Percentiles rank a stretch among this genome's conserved stretches.
Conservation (phyloP, 1,284 basidiomycete genomes). For the Leccinum fallax region DNA sequence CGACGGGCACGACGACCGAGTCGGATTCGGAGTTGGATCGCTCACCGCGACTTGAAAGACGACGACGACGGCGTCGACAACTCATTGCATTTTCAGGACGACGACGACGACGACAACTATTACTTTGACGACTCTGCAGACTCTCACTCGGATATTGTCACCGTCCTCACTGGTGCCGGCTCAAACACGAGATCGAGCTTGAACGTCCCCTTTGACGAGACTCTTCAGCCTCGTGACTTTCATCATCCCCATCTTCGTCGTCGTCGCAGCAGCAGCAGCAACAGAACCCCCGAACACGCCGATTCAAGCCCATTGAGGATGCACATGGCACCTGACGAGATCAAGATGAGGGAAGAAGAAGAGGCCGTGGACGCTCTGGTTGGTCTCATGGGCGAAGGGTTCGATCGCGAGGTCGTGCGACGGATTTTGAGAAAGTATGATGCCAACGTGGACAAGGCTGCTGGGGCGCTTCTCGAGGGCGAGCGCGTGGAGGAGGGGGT, state of each 20-base stretch:
- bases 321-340: constrained; percentile 25
- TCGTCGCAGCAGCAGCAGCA: not conserved
- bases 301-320: constrained; percentile 6
- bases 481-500: constrained; percentile 42
- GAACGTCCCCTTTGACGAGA: not conserved
- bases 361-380: constrained; percentile 30
- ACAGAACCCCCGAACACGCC: not conserved
- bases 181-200: not conserved
- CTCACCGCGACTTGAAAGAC: constrained; percentile 4
- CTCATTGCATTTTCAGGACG: constrained; percentile 19
- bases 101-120: constrained; percentile 12
- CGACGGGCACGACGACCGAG: constrained; percentile 15
- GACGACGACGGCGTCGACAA: constrained; percentile 12
- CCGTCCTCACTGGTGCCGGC: not conserved
- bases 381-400: constrained; percentile 37
- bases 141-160: not conserved
- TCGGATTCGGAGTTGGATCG: constrained; percentile 23
- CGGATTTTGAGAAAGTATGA: constrained; percentile 58
- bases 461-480: constrained; percentile 58
- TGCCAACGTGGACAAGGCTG: constrained; percentile 62
- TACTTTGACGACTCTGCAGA: not conserved
- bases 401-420: constrained; percentile 49
- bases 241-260: not conserved
- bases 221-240: not conserved
- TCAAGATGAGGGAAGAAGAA: constrained; percentile 14